A percentile compares a stretch with the other conserved stretches of the same genome.
Evolutionary conservation across 805 yeast species (phyloP).

Genomic region (Nakazawaea populi): DNA sequence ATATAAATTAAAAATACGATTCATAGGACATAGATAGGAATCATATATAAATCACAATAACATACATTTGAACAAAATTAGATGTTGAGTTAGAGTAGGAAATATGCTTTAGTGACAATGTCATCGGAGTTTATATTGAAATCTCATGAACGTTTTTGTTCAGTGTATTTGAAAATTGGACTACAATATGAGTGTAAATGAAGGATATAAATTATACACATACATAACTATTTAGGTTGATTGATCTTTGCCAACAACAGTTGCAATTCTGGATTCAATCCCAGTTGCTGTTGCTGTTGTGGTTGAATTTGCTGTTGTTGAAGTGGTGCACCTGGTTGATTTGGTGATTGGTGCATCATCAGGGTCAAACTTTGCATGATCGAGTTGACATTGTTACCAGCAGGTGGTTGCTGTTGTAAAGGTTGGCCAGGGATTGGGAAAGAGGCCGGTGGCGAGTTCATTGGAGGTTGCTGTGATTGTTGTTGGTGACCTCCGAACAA

Average conservation of each 20-base stretch:
- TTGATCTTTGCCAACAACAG: constrained; percentile 9
- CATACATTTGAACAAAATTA: too few relatives aligned
- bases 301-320: constrained; percentile 1
- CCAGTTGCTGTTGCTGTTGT: constrained; percentile 4
- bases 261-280: constrained; percentile 10
- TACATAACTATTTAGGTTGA: neutral
- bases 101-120: too few relatives aligned
- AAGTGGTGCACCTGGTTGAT: constrained; percentile 1
- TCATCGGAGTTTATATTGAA: too few relatives aligned
- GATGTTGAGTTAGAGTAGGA: too few relatives aligned
- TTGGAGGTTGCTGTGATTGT: neutral
- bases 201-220: neutral
- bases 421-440: constrained; percentile 6
- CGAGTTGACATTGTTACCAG: constrained; percentile 1
- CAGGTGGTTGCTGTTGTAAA: constrained; percentile 3
- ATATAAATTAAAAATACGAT: too few relatives aligned
- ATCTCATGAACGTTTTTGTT: too few relatives aligned
- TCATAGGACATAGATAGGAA: too few relatives aligned
- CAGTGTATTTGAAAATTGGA: too few relatives aligned
- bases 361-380: constrained; percentile 11
- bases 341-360: constrained; percentile 10
- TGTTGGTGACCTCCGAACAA: constrained; percentile 5
- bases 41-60: too few relatives aligned
- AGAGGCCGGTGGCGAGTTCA: neutral
- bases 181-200: too few relatives aligned